Evolutionary conservation across 306 rosid species (phyloP).

Genomic region (Spatholobus suberectus): DNA sequence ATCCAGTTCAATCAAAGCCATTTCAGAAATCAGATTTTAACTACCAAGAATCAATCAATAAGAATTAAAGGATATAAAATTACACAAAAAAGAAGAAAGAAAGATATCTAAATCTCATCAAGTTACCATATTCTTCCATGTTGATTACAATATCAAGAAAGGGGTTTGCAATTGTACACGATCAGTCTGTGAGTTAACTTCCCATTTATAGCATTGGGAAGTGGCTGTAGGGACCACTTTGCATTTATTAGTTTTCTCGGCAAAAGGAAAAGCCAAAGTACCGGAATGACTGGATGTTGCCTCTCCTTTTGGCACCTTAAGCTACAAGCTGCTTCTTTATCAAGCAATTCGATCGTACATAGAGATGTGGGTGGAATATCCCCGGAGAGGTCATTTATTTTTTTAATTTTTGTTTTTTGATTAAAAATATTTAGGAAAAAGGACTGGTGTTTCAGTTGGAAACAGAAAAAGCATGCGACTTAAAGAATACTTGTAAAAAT

Average conservation of each 20-base stretch:
- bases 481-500: too few species aligned
- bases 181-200: not conserved
- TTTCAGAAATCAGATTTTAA: not conserved
- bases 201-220: not conserved
- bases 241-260: not conserved
- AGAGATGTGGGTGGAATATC: not conserved
- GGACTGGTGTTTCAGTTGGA: too few species aligned
- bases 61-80: not conserved
- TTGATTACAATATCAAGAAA: not conserved
- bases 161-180: not conserved
- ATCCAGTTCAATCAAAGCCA: too few species aligned
- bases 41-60: not conserved
- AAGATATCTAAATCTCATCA: too few species aligned
- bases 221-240: not conserved
- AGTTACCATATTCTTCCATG: constrained; percentile 33
- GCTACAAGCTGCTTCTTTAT: constrained; percentile 8
- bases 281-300: not conserved
- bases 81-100: too few species aligned
- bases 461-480: too few species aligned
- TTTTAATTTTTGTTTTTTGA: too few species aligned
- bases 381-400: too few species aligned
- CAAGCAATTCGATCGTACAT: not conserved
- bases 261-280: not conserved
- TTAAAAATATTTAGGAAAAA: too few species aligned
- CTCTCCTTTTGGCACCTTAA: not conserved